Evolutionary conservation across 306 rosid genomes (phyloP).

Genomic region (Ochetophila trinervis): DNA sequence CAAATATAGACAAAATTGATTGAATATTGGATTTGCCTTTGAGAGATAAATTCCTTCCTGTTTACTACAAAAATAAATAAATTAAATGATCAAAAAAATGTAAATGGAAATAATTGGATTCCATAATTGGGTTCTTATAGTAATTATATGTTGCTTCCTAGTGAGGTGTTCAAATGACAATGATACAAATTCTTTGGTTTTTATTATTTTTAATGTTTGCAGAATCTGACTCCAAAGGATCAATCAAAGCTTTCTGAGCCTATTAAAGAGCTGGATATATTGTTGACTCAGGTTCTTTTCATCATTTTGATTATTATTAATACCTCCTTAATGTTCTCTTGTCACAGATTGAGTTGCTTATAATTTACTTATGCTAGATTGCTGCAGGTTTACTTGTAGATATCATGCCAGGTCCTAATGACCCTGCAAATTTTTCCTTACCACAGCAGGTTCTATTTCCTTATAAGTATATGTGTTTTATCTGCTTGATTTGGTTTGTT

Average conservation of each 20-base stretch:
- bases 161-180: neutral
- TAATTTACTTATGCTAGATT: conserved; percentile 46
- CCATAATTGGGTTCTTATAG: neutral
- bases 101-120: neutral
- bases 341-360: conserved; percentile 28
- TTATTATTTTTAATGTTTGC: conserved; percentile 27
- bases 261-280: conserved; percentile 77
- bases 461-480: conserved; percentile 4
- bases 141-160: conserved; percentile 3
- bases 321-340: conserved; percentile 1
- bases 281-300: conserved; percentile 77
- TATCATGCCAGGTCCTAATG: conserved; percentile 92
- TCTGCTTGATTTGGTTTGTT: conserved; percentile 22
- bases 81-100: no score
- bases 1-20: no score
- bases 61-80: no score
- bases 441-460: conserved; percentile 84
- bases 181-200: neutral
- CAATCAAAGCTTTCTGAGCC: conserved; percentile 73
- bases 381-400: conserved; percentile 78
- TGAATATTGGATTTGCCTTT: no score
- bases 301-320: conserved; percentile 18
- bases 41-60: no score
- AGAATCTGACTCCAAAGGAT: conserved; percentile 78
- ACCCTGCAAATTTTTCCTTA: conserved; percentile 82